phyloP scores from a whole-genome alignment of 441 rosid species.

The Erysimum pusillum region DNA sequence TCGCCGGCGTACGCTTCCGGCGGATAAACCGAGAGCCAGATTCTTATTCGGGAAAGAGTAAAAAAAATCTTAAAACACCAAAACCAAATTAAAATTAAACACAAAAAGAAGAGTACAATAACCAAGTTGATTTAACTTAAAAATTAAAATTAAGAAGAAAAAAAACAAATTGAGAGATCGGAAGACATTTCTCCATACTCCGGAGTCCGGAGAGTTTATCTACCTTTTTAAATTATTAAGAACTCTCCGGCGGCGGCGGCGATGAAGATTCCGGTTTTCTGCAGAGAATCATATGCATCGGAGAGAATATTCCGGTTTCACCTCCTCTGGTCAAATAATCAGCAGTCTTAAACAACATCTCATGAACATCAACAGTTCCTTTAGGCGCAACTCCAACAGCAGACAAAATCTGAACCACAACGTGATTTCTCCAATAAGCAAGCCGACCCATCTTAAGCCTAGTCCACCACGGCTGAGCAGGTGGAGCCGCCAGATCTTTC shows the following conservation, averaged over 20 bases:
- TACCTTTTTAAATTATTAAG: conserved; percentile 13
- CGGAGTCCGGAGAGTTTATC: neutral
- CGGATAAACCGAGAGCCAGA: conserved; percentile 7
- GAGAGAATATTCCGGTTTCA: conserved; percentile 81
- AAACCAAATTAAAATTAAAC: conserved; percentile 25
- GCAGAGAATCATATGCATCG: conserved; percentile 95
- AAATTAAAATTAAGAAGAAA: conserved; percentile 4
- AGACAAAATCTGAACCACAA: conserved; percentile 69
- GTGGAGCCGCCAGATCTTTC: conserved; percentile 79
- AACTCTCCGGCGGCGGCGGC: conserved; percentile 15
- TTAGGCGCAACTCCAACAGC: conserved; percentile 83
- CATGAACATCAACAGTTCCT: conserved; percentile 91
- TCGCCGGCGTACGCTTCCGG: conserved; percentile 20
- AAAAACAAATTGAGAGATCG: conserved; percentile 30
- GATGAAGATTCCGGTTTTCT: conserved; percentile 64
- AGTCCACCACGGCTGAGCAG: conserved; percentile 82
- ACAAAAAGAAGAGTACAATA: conserved; percentile 35
- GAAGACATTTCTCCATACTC: conserved; percentile 14
- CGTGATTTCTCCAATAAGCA: conserved; percentile 94
- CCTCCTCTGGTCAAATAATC: conserved; percentile 85
- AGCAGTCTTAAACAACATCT: conserved; percentile 91
- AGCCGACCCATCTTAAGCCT: conserved; percentile 82
- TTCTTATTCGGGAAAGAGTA: neutral
- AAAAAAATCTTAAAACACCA: neutral
- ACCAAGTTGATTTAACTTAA: conserved; percentile 22